Evolutionary conservation across 768 basidiomycete species (phyloP).

Genomic region (Xerocomus brunneocitrinus): DNA sequence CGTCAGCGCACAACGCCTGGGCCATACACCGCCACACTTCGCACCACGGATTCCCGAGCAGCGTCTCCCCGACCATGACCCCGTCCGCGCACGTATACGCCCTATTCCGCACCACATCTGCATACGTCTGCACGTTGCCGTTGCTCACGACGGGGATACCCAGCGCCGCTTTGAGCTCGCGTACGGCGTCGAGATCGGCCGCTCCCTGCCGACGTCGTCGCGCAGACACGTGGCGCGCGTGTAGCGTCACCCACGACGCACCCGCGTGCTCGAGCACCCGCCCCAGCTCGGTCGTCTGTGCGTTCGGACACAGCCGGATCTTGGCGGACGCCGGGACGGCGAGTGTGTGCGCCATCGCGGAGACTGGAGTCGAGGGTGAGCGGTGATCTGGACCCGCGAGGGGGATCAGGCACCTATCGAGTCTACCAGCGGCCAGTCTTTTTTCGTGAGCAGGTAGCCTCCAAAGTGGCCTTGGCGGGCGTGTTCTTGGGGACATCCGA

Average conservation of each 20-base stretch:
- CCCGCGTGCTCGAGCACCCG: slow-evolving; percentile 59
- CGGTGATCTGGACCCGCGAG: no score
- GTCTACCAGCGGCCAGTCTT: slow-evolving; percentile 68
- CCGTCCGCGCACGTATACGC: slow-evolving; percentile 62
- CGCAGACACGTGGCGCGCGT: slow-evolving; percentile 69
- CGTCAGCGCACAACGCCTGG: not conserved
- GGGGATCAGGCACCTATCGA: slow-evolving; percentile 45
- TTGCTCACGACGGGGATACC: slow-evolving; percentile 67
- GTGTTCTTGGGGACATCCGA: slow-evolving; percentile 74
- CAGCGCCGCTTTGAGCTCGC: slow-evolving; percentile 47
- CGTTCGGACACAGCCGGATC: slow-evolving; percentile 50
- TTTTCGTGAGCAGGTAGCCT: slow-evolving; percentile 68
- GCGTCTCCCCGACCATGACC: slow-evolving; percentile 76
- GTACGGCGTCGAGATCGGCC: slow-evolving; percentile 62
- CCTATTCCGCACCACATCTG: slow-evolving; percentile 53
- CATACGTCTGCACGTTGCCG: slow-evolving; percentile 65
- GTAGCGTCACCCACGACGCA: slow-evolving; percentile 66
- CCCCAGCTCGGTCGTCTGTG: slow-evolving; percentile 53
- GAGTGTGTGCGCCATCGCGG: slow-evolving; percentile 58
- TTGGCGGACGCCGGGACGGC: slow-evolving; percentile 64
- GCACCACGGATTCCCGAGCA: slow-evolving; percentile 72
- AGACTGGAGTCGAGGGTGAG: slow-evolving; percentile 40
- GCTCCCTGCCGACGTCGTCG: slow-evolving; percentile 66
- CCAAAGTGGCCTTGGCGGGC: slow-evolving; percentile 67
- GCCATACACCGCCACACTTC: not conserved